phyloP scores from a whole-genome alignment of 164 flowering plant species.

The Aristolochia fimbriata region DNA sequence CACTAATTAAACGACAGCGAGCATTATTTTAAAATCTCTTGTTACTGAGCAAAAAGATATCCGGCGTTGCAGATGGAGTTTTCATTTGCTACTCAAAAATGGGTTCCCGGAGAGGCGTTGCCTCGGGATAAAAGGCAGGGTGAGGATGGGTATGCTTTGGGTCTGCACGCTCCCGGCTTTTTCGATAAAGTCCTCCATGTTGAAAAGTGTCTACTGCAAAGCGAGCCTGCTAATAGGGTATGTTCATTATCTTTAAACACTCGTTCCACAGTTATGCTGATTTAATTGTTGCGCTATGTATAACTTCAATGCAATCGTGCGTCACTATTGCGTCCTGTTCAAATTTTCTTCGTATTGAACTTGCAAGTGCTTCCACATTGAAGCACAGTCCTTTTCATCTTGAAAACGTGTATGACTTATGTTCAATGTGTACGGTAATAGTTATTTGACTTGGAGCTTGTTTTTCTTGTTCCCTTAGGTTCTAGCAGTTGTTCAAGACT shows the following conservation, averaged over 20 bases:
- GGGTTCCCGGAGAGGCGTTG: conserved; percentile 51
- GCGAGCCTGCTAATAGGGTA: conserved; percentile 84
- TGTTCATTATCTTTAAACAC: neutral
- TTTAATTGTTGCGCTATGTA: neutral
- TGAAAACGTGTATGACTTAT: neutral
- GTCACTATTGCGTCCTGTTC: too few relatives aligned
- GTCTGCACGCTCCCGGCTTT: conserved; percentile 95
- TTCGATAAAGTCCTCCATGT: conserved; percentile 85
- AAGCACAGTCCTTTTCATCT: neutral
- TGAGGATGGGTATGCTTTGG: conserved; percentile 45
- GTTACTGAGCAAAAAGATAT: neutral
- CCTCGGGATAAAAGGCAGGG: conserved; percentile 24
- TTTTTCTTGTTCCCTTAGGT: conserved; percentile 35
- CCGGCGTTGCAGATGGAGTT: conserved; percentile 80
- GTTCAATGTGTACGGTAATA: neutral
- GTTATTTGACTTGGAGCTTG: neutral
- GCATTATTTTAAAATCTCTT: neutral
- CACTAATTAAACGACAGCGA: neutral
- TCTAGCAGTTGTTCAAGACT: conserved; percentile 67
- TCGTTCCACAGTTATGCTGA: neutral
- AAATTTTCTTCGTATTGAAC: too few relatives aligned
- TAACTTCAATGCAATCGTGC: neutral
- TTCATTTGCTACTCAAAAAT: conserved; percentile 68
- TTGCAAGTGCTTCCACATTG: neutral
- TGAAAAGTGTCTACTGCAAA: conserved; percentile 81